phyloP scores from a whole-genome alignment of 208 protist genomes.

The Trypanosomatidae sp. region DNA sequence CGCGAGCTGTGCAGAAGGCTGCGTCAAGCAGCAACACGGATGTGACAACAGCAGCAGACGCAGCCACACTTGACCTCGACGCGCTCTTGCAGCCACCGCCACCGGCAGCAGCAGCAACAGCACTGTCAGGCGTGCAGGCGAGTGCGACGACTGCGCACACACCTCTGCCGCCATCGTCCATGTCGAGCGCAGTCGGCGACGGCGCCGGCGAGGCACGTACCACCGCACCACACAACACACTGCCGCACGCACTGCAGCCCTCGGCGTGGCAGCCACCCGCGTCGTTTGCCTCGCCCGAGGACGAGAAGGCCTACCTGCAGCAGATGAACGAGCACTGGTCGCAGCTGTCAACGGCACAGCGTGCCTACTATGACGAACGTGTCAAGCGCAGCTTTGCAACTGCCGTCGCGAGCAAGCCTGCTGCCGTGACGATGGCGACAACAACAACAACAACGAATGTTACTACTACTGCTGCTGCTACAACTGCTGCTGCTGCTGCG shows the following conservation, averaged over 20 bases:
- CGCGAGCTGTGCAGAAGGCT: neutral
- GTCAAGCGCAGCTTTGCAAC: conserved; percentile 29
- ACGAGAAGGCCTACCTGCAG: conserved; percentile 34
- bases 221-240: too few relatives aligned
- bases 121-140: too few relatives aligned
- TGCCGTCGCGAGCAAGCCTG: neutral
- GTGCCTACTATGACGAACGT: conserved; percentile 63
- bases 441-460: too few relatives aligned
- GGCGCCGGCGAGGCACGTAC: too few relatives aligned
- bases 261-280: conserved; percentile 27
- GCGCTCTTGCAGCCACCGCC: too few relatives aligned
- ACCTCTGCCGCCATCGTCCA: neutral
- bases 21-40: neutral
- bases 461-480: too few relatives aligned
- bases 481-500: too few relatives aligned
- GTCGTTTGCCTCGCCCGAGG: conserved; percentile 22
- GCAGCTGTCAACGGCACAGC: conserved; percentile 42
- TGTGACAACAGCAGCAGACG: neutral
- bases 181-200: too few relatives aligned
- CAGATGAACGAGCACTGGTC: conserved; percentile 54
- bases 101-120: too few relatives aligned
- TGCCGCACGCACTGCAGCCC: conserved; percentile 13
- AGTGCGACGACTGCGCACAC: neutral
- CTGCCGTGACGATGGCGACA: neutral
- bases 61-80: too few relatives aligned